Percentiles rank a stretch among this genome's conserved stretches.
Conservation (phyloP, 805 yeast species). For the Candida nemodendra region DNA sequence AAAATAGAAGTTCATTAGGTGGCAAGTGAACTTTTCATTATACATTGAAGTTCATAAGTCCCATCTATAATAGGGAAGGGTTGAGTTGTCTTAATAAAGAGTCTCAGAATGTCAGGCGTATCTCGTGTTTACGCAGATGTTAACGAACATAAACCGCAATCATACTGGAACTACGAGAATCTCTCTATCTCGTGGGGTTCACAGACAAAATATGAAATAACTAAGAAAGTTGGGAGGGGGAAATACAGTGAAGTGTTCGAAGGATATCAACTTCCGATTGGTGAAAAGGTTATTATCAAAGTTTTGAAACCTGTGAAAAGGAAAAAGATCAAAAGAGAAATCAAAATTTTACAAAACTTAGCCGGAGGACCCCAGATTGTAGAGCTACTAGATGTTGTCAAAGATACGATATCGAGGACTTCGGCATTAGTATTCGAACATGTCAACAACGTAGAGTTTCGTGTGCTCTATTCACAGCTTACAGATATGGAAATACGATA, state of each 20-base stretch:
- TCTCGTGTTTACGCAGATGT: constrained; percentile 72
- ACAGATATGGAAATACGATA: constrained; percentile 73
- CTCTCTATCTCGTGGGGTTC: constrained; percentile 60
- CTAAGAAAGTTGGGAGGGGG: constrained; percentile 85
- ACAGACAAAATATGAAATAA: constrained; percentile 58
- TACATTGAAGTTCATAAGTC: too few species aligned
- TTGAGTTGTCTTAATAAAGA: too few species aligned
- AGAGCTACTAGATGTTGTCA: constrained; percentile 73
- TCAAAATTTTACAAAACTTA: constrained; percentile 80
- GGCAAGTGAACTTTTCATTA: too few species aligned
- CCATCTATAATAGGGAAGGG: too few species aligned
- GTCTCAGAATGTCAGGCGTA: constrained; percentile 19
- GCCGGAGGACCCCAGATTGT: constrained; percentile 83
- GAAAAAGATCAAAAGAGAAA: constrained; percentile 88
- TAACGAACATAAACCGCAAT: constrained; percentile 61
- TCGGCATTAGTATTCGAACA: constrained; percentile 88
- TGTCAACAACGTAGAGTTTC: constrained; percentile 79
- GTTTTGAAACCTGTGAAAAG: constrained; percentile 90
- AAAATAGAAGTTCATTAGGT: too few species aligned
- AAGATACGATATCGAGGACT: constrained; percentile 75
- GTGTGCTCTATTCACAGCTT: constrained; percentile 77
- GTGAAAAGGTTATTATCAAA: constrained; percentile 73
- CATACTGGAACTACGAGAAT: constrained; percentile 87
- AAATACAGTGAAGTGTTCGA: constrained; percentile 94
- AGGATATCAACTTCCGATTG: constrained; percentile 68